A percentile compares a stretch with the other conserved stretches of the same genome.
These are phyloP conservation scores for Neurospora sp. DNA, from an alignment of 495 filamentous ascomycete genomes.

Conservation along the genomic window DNA sequence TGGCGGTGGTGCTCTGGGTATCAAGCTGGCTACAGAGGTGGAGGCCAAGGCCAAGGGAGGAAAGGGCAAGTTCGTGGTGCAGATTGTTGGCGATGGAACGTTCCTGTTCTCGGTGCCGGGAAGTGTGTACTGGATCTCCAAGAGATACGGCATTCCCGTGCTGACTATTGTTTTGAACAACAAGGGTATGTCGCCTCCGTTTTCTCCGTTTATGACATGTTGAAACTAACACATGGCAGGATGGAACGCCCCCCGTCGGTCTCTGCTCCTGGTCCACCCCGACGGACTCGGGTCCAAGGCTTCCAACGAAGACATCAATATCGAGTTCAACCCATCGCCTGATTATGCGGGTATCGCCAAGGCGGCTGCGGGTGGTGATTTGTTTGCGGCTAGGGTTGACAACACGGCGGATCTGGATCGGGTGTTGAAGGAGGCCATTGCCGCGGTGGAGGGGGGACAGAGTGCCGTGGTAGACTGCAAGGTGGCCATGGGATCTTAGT, in stretches of 20 bases:
- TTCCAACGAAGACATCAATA: slow-evolving; percentile 80
- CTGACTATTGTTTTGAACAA: slow-evolving; percentile 92
- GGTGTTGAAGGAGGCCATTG: slow-evolving; percentile 55
- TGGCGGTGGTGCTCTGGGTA: slow-evolving; percentile 78
- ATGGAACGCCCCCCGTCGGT: slow-evolving; percentile 77
- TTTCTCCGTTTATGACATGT: neutral
- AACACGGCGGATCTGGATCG: slow-evolving; percentile 50
- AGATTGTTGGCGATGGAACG: slow-evolving; percentile 89
- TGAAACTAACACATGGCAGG: slow-evolving; percentile 31
- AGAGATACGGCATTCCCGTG: slow-evolving; percentile 78
- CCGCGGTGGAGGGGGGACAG: slow-evolving; percentile 55
- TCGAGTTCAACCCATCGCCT: slow-evolving; percentile 74
- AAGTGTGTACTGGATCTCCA: slow-evolving; percentile 85
- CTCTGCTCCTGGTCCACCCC: slow-evolving; percentile 72
- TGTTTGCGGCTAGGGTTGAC: slow-evolving; percentile 54
- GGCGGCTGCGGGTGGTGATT: slow-evolving; percentile 70
- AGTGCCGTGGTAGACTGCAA: slow-evolving; percentile 56
- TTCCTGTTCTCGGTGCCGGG: slow-evolving; percentile 84
- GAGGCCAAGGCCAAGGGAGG: slow-evolving; percentile 47
- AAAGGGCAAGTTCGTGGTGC: slow-evolving; percentile 81
- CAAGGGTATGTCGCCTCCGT: slow-evolving; percentile 45
- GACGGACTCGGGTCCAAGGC: slow-evolving; percentile 68
- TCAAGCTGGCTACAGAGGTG: slow-evolving; percentile 71
- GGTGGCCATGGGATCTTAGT: slow-evolving; percentile 29
- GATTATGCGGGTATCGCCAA: slow-evolving; percentile 90